Evolutionary conservation across 805 yeast species (phyloP).

Genomic region (Teunomyces barrocoloradensis): DNA sequence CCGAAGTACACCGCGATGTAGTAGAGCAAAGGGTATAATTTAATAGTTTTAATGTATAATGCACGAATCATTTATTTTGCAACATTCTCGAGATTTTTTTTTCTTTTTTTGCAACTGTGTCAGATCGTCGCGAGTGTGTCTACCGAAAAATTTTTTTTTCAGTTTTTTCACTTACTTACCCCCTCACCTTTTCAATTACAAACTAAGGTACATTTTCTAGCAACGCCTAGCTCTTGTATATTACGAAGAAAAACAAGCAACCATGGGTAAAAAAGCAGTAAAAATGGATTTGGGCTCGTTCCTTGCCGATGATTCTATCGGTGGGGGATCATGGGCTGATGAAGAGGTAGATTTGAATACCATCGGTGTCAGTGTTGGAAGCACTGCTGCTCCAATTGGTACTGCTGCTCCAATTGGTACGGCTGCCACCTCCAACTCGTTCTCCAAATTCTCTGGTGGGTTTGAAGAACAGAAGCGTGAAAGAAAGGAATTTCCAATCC

Average conservation of each 20-base stretch:
- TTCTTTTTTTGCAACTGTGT: neutral
- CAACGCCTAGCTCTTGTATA: neutral
- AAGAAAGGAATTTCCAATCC: constrained; percentile 77
- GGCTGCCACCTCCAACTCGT: constrained; percentile 7
- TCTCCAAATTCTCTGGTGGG: constrained; percentile 11
- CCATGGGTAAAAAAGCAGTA: constrained; percentile 47
- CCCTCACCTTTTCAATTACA: neutral
- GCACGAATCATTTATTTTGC: neutral
- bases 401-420: constrained; percentile 10
- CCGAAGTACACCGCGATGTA: constrained; percentile 14
- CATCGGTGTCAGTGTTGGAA: constrained; percentile 49
- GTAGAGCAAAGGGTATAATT: constrained; percentile 19
- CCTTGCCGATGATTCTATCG: constrained; percentile 71
- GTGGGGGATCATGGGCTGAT: constrained; percentile 83
- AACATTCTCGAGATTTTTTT: neutral
- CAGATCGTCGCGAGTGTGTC: neutral
- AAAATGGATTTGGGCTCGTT: constrained; percentile 88
- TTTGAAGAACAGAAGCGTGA: constrained; percentile 39
- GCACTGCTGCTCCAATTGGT: constrained; percentile 19
- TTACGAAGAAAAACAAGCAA: neutral
- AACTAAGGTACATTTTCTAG: neutral
- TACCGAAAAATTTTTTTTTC: neutral
- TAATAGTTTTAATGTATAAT: neutral
- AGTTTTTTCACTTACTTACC: constrained; percentile 1
- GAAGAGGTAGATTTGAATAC: constrained; percentile 71